Evolutionary conservation across 768 basidiomycete species (phyloP), one percentile per base, ranked within the genome.

Genomic region (Agrocybe chaxingu): DNA sequence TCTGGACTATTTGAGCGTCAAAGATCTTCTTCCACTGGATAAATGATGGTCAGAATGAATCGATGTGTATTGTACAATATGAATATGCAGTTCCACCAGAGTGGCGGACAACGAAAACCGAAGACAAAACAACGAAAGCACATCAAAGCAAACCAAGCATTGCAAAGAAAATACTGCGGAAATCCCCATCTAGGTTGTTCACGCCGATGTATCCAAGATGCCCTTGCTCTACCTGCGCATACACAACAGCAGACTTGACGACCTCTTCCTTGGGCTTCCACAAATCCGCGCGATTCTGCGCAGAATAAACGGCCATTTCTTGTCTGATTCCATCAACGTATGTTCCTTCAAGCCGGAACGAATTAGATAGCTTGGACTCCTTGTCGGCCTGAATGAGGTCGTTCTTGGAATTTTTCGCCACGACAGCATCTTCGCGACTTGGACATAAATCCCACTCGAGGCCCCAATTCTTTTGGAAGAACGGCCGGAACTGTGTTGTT

Each of bases 121-220:
- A 24, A 24, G 24, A 3, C 24, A 24, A 24, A 24, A 24, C 24
- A 24, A 24, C 5, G 24, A 24, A 24, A 24, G 24, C 24, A 5
- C 5, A 24, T 54, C 40, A 56, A 29, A 51, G 18, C n/a, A 60
- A 41, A 13, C 57, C 61, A 30, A 76, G 61, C 71, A 74, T 72
- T 4, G 70, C 66, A n/a, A 68, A 56, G 16, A 68, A 44, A 8
- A 73, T 56, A 7, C 56, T 57, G 30, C 63, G 58, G 7, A 60
- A 56, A 39, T 55, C 59, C 1, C 57, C 59, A 48, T 73, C 70
- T 37, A 62, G 56, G 35, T 67, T 66, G 4, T 64, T 61, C 42
- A 69, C 67, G 1, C 72, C 71, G 16, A 73, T 54, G 33, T 67
- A 77, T 7, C 70, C 67, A 34, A 77, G 43, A 46, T 64, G 61